Conservation (phyloP, 2,329 filamentous ascomycete species). For the Cercospora janseana region DNA sequence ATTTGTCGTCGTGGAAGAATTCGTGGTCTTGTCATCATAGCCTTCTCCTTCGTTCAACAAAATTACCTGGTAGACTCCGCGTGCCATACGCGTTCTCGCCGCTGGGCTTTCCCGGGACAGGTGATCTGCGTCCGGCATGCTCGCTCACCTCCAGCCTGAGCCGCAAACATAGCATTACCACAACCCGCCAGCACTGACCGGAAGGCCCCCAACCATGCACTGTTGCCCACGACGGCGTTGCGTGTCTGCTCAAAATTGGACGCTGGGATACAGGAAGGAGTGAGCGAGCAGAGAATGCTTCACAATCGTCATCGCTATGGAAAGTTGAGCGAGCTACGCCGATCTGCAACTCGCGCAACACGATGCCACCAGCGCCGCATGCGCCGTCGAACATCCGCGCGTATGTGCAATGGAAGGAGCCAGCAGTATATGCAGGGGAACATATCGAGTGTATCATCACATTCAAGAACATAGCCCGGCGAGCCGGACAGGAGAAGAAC, state of each 20-base stretch:
- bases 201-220: conserved; percentile 1
- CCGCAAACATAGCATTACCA: conserved; percentile 1
- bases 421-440: conserved; percentile 94
- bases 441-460: conserved; percentile 93
- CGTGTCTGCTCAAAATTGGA: neutral
- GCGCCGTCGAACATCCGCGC: conserved; percentile 75
- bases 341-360: conserved; percentile 5
- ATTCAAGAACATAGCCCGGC: conserved; percentile 75
- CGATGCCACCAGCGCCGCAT: conserved; percentile 18
- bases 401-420: conserved; percentile 90
- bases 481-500: conserved; percentile 30
- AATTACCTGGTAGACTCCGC: too few species aligned
- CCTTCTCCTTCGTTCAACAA: too few species aligned
- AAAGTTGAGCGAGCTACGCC: conserved; percentile 18
- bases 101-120: neutral
- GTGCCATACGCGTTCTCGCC: neutral
- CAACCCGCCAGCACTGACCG: neutral
- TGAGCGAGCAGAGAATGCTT: conserved; percentile 14
- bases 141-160: conserved; percentile 2
- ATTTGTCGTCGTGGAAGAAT: too few species aligned
- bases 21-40: too few species aligned
- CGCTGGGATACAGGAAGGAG: neutral
- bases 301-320: conserved; percentile 12
- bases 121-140: conserved; percentile 4
- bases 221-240: neutral